Conservation (phyloP, 345 rosid species). For the Heritiera fomes region DNA sequence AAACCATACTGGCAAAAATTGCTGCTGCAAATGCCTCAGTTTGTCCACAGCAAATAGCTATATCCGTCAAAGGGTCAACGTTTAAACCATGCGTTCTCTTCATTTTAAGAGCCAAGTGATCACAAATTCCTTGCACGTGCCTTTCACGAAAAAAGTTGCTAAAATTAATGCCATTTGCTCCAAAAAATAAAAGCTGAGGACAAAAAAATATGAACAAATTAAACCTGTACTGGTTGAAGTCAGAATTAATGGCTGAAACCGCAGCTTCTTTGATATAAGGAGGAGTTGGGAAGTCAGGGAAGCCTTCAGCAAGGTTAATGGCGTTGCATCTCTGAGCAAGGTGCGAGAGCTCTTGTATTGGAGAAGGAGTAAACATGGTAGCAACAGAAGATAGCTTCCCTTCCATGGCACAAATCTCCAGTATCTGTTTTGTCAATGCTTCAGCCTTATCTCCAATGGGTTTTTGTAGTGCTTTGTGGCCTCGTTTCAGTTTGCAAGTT, state of each 20-base stretch:
- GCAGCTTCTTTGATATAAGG: conserved; percentile 48
- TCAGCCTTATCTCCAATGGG: conserved; percentile 7
- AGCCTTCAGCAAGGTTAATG: conserved; percentile 67
- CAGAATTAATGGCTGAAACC: conserved; percentile 54
- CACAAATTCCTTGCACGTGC: conserved; percentile 71
- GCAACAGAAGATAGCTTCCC: conserved; percentile 48
- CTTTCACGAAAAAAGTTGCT: conserved; percentile 26
- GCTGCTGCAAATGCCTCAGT: conserved; percentile 72
- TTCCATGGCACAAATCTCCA: conserved; percentile 29
- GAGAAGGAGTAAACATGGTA: conserved; percentile 47
- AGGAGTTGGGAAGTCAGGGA: conserved; percentile 68
- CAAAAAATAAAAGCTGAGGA: background rate
- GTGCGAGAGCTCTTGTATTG: conserved; percentile 54
- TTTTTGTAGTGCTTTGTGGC: background rate
- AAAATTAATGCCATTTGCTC: background rate
- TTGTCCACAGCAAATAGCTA: conserved; percentile 66
- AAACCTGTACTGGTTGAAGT: conserved; percentile 66
- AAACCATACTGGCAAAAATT: conserved; percentile 43
- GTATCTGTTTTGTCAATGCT: background rate
- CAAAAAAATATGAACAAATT: background rate
- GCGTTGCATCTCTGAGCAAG: conserved; percentile 54
- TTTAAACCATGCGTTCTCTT: conserved; percentile 44
- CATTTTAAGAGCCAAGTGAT: conserved; percentile 36
- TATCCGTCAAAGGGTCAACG: conserved; percentile 51
- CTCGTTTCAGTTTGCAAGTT: background rate